Percentiles rank a stretch among this genome's conserved stretches.
These are phyloP conservation scores for Lipomyces yamadae DNA, from an alignment of 805 yeast genomes.

Conservation along the genomic window DNA sequence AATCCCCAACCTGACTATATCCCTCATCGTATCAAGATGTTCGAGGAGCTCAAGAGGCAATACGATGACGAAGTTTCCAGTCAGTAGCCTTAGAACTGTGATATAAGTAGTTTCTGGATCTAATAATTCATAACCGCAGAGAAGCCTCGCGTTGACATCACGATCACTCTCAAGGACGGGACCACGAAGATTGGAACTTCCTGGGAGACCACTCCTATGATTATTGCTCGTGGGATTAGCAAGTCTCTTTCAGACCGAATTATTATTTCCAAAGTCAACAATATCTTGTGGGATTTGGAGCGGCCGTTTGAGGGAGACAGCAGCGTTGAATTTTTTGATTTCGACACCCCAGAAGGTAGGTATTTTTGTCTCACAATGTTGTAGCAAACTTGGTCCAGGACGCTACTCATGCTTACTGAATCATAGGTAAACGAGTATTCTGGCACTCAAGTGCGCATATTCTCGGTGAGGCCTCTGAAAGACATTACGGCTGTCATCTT, in stretches of 20 bases:
- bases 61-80: slow-evolving; percentile 73
- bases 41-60: slow-evolving; percentile 77
- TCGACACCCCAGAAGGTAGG: slow-evolving; percentile 86
- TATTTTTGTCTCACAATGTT: background rate
- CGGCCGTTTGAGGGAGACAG: slow-evolving; percentile 84
- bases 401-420: background rate
- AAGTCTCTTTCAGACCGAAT: slow-evolving; percentile 87
- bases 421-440: slow-evolving; percentile 69
- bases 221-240: slow-evolving; percentile 81
- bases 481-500: slow-evolving; percentile 92
- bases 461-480: slow-evolving; percentile 96
- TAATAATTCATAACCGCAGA: slow-evolving; percentile 5
- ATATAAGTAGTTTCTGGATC: background rate
- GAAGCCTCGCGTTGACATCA: slow-evolving; percentile 60
- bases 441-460: slow-evolving; percentile 99
- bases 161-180: slow-evolving; percentile 87
- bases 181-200: slow-evolving; percentile 74
- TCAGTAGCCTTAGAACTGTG: slow-evolving; percentile 46
- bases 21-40: slow-evolving; percentile 75
- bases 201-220: slow-evolving; percentile 89
- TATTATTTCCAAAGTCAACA: slow-evolving; percentile 89
- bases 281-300: slow-evolving; percentile 90
- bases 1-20: slow-evolving; percentile 86
- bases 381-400: background rate
- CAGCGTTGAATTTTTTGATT: slow-evolving; percentile 79